Percentiles rank a stretch among this genome's conserved stretches.
phyloP scores from a whole-genome alignment of 2,329 filamentous ascomycete genomes.

The Aureobasidium sp. region DNA sequence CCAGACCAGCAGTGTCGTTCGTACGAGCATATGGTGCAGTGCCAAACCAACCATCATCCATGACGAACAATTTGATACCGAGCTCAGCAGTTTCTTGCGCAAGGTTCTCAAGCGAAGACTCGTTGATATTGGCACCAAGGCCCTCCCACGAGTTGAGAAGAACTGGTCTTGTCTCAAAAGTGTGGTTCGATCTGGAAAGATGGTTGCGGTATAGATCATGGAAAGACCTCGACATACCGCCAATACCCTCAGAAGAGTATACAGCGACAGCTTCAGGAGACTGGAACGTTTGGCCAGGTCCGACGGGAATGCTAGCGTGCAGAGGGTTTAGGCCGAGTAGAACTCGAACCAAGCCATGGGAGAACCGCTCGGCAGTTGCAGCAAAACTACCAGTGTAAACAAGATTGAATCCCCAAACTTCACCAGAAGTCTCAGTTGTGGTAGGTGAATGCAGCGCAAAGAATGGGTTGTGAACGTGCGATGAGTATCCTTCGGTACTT shows the following conservation, averaged over 20 bases:
- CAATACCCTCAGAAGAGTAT: conserved; percentile 65
- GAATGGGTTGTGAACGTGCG: conserved; percentile 72
- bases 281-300: conserved; percentile 61
- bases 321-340: conserved; percentile 67
- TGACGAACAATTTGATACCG: conserved; percentile 69
- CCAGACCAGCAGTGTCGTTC: conserved; percentile 64
- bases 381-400: conserved; percentile 71
- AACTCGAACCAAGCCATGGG: conserved; percentile 67
- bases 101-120: conserved; percentile 60
- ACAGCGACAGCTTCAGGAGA: conserved; percentile 71
- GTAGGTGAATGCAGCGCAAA: conserved; percentile 61
- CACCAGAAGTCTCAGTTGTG: conserved; percentile 67
- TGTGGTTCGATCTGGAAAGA: conserved; percentile 64
- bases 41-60: conserved; percentile 76
- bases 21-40: conserved; percentile 62
- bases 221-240: conserved; percentile 68
- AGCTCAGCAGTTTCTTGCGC: conserved; percentile 64
- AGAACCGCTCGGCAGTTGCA: conserved; percentile 67
- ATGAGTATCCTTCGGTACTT: conserved; percentile 68
- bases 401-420: conserved; percentile 71
- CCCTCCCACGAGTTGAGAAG: conserved; percentile 75
- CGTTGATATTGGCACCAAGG: conserved; percentile 64
- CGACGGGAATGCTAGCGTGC: conserved; percentile 66
- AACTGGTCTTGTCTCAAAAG: conserved; percentile 56
- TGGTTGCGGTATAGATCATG: conserved; percentile 69